Percentiles rank a stretch among this genome's conserved stretches.
These are phyloP conservation scores for Cryptosporidium parvum DNA, from an alignment of 169 alveolate species.

Conservation along the genomic window DNA sequence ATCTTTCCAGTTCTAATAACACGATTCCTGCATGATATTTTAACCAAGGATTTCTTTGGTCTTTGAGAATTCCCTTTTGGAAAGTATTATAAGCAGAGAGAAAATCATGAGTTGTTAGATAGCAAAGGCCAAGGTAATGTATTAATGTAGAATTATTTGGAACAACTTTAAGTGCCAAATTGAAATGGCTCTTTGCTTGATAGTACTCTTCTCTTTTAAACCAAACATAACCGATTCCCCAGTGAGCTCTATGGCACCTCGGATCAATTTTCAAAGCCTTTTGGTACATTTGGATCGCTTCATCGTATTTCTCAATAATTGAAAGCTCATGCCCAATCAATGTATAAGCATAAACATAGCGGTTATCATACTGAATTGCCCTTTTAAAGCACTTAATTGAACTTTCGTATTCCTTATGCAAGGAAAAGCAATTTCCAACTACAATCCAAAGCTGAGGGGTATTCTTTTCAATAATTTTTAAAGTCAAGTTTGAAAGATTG, in stretches of 20 bases:
- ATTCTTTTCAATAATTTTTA: conserved; percentile 36
- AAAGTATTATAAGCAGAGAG: conserved; percentile 83
- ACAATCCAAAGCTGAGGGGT: conserved; percentile 90
- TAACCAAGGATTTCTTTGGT: conserved; percentile 85
- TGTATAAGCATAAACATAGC: conserved; percentile 87
- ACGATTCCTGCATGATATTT: conserved; percentile 85
- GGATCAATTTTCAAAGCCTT: conserved; percentile 85
- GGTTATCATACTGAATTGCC: conserved; percentile 86
- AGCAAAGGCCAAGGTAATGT: conserved; percentile 87
- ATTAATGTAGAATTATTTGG: conserved; percentile 84
- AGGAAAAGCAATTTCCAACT: conserved; percentile 87
- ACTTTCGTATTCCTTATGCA: conserved; percentile 89
- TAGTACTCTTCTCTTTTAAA: conserved; percentile 87
- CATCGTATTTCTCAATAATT: conserved; percentile 86
- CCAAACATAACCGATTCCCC: conserved; percentile 90
- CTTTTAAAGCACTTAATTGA: conserved; percentile 87
- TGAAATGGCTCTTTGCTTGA: conserved; percentile 83
- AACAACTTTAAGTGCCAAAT: conserved; percentile 82
- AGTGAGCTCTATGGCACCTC: conserved; percentile 88
- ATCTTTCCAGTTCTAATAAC: conserved; percentile 79
- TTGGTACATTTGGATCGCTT: conserved; percentile 85
- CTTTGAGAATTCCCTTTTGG: conserved; percentile 82
- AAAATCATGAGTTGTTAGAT: conserved; percentile 81
- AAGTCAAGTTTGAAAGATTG: conserved; percentile 39
- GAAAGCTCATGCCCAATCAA: conserved; percentile 89